Percentiles rank a stretch among this genome's conserved stretches.
These are phyloP conservation scores for Cercospora janseana DNA, from an alignment of 2,329 filamentous ascomycete genomes.

Conservation along the genomic window DNA sequence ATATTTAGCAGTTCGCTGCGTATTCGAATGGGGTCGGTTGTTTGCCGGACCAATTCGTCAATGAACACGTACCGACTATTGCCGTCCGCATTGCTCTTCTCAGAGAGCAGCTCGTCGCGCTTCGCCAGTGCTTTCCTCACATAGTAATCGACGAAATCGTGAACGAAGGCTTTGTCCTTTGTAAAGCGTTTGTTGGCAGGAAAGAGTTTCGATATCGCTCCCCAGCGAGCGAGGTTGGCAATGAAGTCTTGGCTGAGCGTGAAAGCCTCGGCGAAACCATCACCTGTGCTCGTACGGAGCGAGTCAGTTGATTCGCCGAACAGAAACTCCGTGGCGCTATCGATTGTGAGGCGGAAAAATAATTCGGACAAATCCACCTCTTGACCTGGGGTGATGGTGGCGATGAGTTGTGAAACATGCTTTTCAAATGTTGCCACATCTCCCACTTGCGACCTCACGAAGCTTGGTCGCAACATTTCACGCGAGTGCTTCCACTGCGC, in stretches of 20 bases:
- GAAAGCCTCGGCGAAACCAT: slow-evolving; percentile 39
- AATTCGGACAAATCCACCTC: slow-evolving; percentile 59
- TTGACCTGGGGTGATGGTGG: slow-evolving; percentile 56
- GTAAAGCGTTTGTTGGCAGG: slow-evolving; percentile 39
- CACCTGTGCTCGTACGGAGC: slow-evolving; percentile 26
- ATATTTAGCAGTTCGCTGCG: slow-evolving; percentile 53
- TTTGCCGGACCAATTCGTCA: slow-evolving; percentile 48
- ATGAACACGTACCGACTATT: slow-evolving; percentile 49
- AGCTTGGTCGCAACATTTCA: slow-evolving; percentile 55
- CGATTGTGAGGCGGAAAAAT: slow-evolving; percentile 65
- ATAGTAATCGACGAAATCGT: slow-evolving; percentile 51
- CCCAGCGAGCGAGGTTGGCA: slow-evolving; percentile 29
- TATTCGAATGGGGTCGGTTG: slow-evolving; percentile 48
- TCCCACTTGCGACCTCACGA: slow-evolving; percentile 52
- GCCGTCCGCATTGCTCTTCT: slow-evolving; percentile 37
- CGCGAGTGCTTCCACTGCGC: slow-evolving; percentile 39
- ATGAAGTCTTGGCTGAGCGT: slow-evolving; percentile 34
- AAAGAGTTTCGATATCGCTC: slow-evolving; percentile 25
- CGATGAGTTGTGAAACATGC: slow-evolving; percentile 58
- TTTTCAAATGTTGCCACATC: slow-evolving; percentile 59
- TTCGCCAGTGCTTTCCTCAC: slow-evolving; percentile 46
- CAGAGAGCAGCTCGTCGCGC: slow-evolving; percentile 33
- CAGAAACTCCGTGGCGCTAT: slow-evolving; percentile 66
- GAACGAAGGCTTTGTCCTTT: slow-evolving; percentile 43
- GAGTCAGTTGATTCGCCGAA: slow-evolving; percentile 54